phyloP scores from a whole-genome alignment of 768 basidiomycete genomes.

The Leccinum fibrillosum region DNA sequence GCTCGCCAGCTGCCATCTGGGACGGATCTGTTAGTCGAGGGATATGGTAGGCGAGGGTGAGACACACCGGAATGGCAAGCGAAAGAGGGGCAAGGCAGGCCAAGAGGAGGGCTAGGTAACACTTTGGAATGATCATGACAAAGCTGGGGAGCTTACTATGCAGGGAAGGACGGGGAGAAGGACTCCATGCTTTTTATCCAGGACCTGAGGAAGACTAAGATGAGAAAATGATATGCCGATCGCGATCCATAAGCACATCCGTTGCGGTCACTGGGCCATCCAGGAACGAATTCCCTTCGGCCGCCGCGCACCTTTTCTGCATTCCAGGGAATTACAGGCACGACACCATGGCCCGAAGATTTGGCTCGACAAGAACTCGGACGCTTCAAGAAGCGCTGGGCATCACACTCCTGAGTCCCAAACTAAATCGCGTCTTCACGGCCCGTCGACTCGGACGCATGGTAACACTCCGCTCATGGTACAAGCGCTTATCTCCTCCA shows the following conservation, averaged over 20 bases:
- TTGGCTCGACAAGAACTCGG: slow-evolving; percentile 8
- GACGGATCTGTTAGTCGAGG: background rate
- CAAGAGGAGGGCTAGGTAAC: slow-evolving; percentile 19
- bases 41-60: background rate
- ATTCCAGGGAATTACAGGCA: slow-evolving; percentile 22
- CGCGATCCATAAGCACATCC: slow-evolving; percentile 16
- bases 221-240: slow-evolving; percentile 22
- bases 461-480: background rate
- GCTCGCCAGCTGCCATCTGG: slow-evolving; percentile 13
- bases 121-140: slow-evolving; percentile 22
- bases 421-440: slow-evolving; percentile 10
- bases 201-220: slow-evolving; percentile 11
- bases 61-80: slow-evolving; percentile 22
- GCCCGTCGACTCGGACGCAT: background rate
- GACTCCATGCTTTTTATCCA: slow-evolving; percentile 20
- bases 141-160: slow-evolving; percentile 1
- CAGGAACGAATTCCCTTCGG: slow-evolving; percentile 26
- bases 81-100: slow-evolving; percentile 21
- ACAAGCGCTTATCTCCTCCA: slow-evolving; percentile 6
- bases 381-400: slow-evolving; percentile 12
- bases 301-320: slow-evolving; percentile 23
- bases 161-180: background rate
- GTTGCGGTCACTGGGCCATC: slow-evolving; percentile 17
- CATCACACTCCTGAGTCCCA: slow-evolving; percentile 2
- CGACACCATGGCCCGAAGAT: slow-evolving; percentile 6